Evolutionary conservation across 2,329 filamentous ascomycete species (phyloP), one percentile per base, ranked within the genome.

Genomic region (Xylariaceae sp.): DNA sequence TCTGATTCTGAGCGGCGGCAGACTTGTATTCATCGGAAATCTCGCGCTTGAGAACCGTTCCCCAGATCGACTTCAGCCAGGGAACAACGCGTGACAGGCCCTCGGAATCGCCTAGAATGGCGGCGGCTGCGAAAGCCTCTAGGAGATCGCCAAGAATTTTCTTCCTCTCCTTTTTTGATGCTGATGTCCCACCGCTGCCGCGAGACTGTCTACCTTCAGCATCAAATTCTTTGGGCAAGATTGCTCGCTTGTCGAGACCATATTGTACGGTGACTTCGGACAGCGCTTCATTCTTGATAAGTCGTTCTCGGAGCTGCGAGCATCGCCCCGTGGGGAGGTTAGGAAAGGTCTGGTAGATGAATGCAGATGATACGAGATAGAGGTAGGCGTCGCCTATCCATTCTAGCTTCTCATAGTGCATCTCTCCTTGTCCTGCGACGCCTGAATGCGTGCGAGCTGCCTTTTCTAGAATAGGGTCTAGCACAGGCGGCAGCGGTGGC

Each of bases 141-240:
- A 97, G 95, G 15, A 97, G 81, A 70, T 97, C 93, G 7, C 88
- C 92, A 58, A 89, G 80, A 8, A 91, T 85, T 73, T 97, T 97
- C 11, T 77, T 81, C 61, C 82, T 79, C 48, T 80, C 82, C 71
- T 81, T 86, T 70, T 69, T 74, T 58, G 69, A 80, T 55, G 68
- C 74, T 51, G 63, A 69, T 23, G 75, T 75, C 62, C 80, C 78
- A 1, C 66, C 65, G 10, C 63, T 65, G 2, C 45, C 51, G n/a
- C 42, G 50, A 13, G 63, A 54, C 11, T 15, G 39, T 53, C 72
- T 70, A 3, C 72, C 73, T 1, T 66, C 69, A 55, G 75, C 56
- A 37, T 70, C 67, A 67, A 77, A 76, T 63, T 80, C 79, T 10
- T 66, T 63, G 1, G 81, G 87, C 2, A 89, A 76, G 34, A 78